phyloP scores from a whole-genome alignment of 129 eudicot species.

The Saussurea involucrata region DNA sequence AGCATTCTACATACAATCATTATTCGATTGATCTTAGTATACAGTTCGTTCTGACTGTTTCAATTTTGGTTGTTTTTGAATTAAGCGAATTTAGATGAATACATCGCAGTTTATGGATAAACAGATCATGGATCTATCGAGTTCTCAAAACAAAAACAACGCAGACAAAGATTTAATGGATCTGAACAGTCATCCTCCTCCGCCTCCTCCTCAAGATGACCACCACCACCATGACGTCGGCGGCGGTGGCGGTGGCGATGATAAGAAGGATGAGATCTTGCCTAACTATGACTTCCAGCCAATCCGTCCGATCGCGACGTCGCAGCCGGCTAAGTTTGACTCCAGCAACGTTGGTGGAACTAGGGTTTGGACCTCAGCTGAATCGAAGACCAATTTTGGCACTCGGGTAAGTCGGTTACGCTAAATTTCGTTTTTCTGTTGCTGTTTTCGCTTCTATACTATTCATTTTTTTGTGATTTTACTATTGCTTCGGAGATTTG shows the following conservation, averaged over 20 bases:
- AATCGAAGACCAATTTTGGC: conserved; percentile 50
- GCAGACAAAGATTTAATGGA: conserved; percentile 50
- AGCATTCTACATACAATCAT: not conserved
- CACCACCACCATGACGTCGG: conserved; percentile 15
- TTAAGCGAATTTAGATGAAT: conserved; percentile 46
- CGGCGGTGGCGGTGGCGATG: conserved; percentile 8
- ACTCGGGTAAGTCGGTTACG: conserved; percentile 35
- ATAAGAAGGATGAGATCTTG: conserved; percentile 61
- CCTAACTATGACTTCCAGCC: conserved; percentile 95
- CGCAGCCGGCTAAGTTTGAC: conserved; percentile 33
- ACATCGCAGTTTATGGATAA: conserved; percentile 88
- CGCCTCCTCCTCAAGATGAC: conserved; percentile 30
- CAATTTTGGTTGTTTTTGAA: not conserved
- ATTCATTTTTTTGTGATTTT: not conserved
- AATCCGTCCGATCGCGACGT: conserved; percentile 44
- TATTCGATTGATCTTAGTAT: not conserved
- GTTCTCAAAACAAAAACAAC: conserved; percentile 47
- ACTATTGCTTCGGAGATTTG: not conserved
- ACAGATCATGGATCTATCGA: conserved; percentile 95
- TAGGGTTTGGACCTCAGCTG: conserved; percentile 81
- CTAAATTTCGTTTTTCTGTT: not conserved
- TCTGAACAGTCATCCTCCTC: conserved; percentile 43
- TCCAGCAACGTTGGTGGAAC: conserved; percentile 36
- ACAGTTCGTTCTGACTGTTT: not conserved
- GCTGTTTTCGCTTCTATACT: not conserved